Conservation (phyloP, 192 early-diverging fungal genomes). For the Coemansia sp. region DNA sequence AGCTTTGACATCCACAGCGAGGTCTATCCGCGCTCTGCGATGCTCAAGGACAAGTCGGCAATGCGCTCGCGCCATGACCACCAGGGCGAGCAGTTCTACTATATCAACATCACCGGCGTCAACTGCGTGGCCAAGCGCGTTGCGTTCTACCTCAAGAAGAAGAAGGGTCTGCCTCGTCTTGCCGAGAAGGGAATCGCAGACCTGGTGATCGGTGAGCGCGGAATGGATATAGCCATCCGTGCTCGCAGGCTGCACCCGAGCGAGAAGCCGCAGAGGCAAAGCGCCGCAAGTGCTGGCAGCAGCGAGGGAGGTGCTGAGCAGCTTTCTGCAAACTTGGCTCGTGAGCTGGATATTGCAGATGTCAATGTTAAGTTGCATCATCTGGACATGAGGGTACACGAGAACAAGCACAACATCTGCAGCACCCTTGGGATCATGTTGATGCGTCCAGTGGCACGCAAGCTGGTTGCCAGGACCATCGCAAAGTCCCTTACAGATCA, state of each 20-base stretch:
- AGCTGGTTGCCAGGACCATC: slow-evolving; percentile 29
- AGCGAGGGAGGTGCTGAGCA: not conserved
- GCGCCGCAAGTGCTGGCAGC: not conserved
- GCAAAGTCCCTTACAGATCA: slow-evolving; percentile 34
- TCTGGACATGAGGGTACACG: slow-evolving; percentile 31
- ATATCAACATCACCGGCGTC: slow-evolving; percentile 38
- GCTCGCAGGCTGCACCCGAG: slow-evolving; percentile 43
- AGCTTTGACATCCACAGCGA: slow-evolving; percentile 45
- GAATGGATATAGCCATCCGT: slow-evolving; percentile 43
- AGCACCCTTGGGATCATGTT: slow-evolving; percentile 29
- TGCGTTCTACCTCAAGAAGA: slow-evolving; percentile 54
- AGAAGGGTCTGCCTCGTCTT: slow-evolving; percentile 42
- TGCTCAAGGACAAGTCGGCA: slow-evolving; percentile 36
- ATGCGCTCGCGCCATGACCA: slow-evolving; percentile 32
- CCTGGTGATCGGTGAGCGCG: slow-evolving; percentile 34
- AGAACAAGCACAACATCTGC: slow-evolving; percentile 47
- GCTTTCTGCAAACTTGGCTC: slow-evolving; percentile 3
- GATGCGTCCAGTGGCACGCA: slow-evolving; percentile 37
- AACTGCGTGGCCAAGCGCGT: slow-evolving; percentile 48
- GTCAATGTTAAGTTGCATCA: slow-evolving; percentile 44
- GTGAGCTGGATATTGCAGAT: slow-evolving; percentile 42
- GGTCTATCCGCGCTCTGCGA: slow-evolving; percentile 37
- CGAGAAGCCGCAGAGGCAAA: slow-evolving; percentile 34
- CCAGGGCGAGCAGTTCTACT: slow-evolving; percentile 50
- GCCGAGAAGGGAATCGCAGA: slow-evolving; percentile 53